Evolutionary conservation across 768 basidiomycete species (phyloP).

Genomic region (Amanita thiersii): DNA sequence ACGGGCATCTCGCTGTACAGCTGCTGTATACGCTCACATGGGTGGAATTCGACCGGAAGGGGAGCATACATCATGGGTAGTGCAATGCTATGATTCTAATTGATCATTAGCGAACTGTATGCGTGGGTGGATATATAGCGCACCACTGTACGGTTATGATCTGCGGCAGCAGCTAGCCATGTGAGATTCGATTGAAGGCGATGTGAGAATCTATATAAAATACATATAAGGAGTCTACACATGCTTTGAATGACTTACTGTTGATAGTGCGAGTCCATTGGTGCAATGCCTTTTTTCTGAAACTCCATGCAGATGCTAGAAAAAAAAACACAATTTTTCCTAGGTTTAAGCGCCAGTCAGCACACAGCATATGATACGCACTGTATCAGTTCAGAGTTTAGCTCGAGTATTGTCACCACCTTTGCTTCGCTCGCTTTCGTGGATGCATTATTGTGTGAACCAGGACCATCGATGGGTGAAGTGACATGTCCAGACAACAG

Average conservation of each 20-base stretch:
- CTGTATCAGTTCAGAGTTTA: slow-evolving; percentile 67
- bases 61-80: slow-evolving; percentile 54
- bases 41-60: slow-evolving; percentile 38
- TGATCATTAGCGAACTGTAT: slow-evolving; percentile 8
- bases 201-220: slow-evolving; percentile 38
- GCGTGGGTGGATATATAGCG: slow-evolving; percentile 14
- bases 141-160: slow-evolving; percentile 43
- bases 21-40: slow-evolving; percentile 55
- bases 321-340: no score
- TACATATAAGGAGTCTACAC: slow-evolving; percentile 4
- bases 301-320: slow-evolving; percentile 54
- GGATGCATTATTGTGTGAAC: slow-evolving; percentile 18
- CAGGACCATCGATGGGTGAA: slow-evolving; percentile 16
- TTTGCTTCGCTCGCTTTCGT: slow-evolving; percentile 34
- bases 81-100: slow-evolving; percentile 25
- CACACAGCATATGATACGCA: slow-evolving; percentile 22
- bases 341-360: slow-evolving; percentile 7
- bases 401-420: slow-evolving; percentile 51
- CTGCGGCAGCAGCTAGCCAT: slow-evolving; percentile 65
- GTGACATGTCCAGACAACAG: slow-evolving; percentile 16
- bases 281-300: slow-evolving; percentile 40
- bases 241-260: slow-evolving; percentile 35
- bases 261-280: slow-evolving; percentile 41
- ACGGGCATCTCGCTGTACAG: slow-evolving; percentile 54
- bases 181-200: slow-evolving; percentile 66